Base-by-base conservation (phyloP, 352 stramenopile species). In the Phytopythium vexans region DNA sequence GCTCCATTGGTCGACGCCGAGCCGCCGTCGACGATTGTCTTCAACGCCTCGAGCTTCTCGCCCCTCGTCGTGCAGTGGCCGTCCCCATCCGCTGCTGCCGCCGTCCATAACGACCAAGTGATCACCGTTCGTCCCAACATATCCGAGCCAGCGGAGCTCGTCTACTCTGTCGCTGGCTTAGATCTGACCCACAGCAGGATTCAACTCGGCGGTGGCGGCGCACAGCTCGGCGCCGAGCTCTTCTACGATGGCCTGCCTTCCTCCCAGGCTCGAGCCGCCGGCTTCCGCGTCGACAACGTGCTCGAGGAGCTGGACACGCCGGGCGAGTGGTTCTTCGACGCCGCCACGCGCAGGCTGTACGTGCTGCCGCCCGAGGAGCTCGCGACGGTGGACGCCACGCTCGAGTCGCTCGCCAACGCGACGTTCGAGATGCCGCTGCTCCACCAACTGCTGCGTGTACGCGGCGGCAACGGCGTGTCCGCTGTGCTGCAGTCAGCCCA, bases 251-350 rank as follows among this genome's bases (percentile, higher is more conserved):
- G 72, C 31, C 56, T 51, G 38, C 31, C 58, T 11, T 48, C 36
- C 21, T 47, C 21, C 15, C 41, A 40, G 1, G 57, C 49, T 11
- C 27, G 8, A 41, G 31, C 60, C n/a, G 50, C 41, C 15, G 58
- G 46, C 1, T 79, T 89, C 50, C 82, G 79, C 10, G 65, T 88
- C 12, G 82, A 89, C 44, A 92, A 92, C 46, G 49, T 87, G 3
- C 43, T 85, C 0, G 56, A 83, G 49, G 82, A 89, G 55, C 56
- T 89, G 8, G 70, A 89, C 64, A 66, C 67, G 6, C 74, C 74
- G 0, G 75, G 74, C 15, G 78, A 88, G 48, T 88, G 77, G 78
- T 92, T 75, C 43, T 92, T 87, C 38, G 73, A 92, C 31, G 45
- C 63, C 1, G 36, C 63, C 1, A 84, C 61, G 32, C 70, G 71